Base-by-base conservation (phyloP, 345 rosid species). In the Reutealis trisperma region DNA sequence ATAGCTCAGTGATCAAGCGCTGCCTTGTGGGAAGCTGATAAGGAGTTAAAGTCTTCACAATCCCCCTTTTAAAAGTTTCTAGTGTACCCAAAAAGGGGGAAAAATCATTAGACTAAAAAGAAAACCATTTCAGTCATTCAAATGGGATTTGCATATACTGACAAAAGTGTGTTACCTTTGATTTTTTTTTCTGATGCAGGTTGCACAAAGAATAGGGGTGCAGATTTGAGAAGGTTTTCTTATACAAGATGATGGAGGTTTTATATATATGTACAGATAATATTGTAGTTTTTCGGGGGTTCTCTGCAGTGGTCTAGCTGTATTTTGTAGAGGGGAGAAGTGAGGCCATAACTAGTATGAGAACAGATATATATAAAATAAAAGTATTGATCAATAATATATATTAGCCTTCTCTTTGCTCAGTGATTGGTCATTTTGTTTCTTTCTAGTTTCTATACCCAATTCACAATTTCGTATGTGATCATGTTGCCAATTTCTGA, bases 171-270 rank as follows among this genome's bases (percentile, higher is more conserved):
- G 15, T 44, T 25, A 16, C 21, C 3, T 5, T 13, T 27, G 1
- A 30, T 8, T 16, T 32, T 68, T 32, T 68, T 24, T 52, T 65
- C 19, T 71, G 67, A 67, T 71, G 84, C 89, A 93, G 98, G 90
- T 90, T 75, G 98, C 98, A 80, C 84, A 84, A 74, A 78, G 91
- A 85, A 93, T 90, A 74, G 98, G 98, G 61, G 92, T 93, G 66
- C 78, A 81, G 78, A 85, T 90, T 21, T 93, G 79, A 86, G 65
- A 76, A 73, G 72, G 7, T 45, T 52, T 63, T 72, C 64, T 18
- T 34, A 8, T 4, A 9, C 1, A n/a, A 16, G 59, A 77, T 54
- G 32, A 10, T 18, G 70, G 61, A 66, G 64, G 71, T 18, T 57
- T 21, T 51, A 24, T 73, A 6, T 22, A 18, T 60, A 77, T 78